Evolutionary conservation across 2,329 filamentous ascomycete genomes (phyloP).

Genomic region (Aspergillus vadensis): DNA sequence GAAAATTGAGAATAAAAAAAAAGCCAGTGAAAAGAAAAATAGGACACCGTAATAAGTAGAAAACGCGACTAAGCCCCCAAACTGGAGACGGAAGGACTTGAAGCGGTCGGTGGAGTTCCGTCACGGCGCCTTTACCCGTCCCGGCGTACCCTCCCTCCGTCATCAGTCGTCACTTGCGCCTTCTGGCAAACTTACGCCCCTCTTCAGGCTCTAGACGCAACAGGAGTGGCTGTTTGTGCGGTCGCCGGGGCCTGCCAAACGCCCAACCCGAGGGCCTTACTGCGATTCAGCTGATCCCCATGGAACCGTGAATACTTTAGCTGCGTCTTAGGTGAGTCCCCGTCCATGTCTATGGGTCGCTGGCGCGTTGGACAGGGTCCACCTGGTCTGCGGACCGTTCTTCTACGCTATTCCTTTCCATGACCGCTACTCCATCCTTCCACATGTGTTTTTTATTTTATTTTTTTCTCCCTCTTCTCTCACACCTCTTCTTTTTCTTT

Average conservation of each 20-base stretch:
- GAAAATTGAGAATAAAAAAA: neutral
- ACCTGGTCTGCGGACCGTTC: conserved; percentile 24
- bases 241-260: conserved; percentile 19
- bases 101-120: conserved; percentile 26
- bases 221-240: conserved; percentile 16
- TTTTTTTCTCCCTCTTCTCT: neutral
- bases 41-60: neutral
- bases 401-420: conserved; percentile 19
- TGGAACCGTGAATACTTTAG: conserved; percentile 30
- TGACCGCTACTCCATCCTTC: conserved; percentile 16
- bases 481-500: no score
- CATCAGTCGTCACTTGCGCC: conserved; percentile 22
- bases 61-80: conserved; percentile 5
- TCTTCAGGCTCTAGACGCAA: conserved; percentile 24
- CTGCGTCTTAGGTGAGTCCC: conserved; percentile 32
- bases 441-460: conserved; percentile 4
- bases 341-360: conserved; percentile 42
- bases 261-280: conserved; percentile 25
- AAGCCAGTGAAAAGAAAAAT: neutral
- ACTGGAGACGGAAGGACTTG: conserved; percentile 23
- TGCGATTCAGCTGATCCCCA: conserved; percentile 36
- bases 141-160: conserved; percentile 25
- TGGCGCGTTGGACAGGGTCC: conserved; percentile 30
- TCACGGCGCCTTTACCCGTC: conserved; percentile 33
- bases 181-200: conserved; percentile 21